Evolutionary conservation across 2,329 filamentous ascomycete genomes (phyloP).

Genomic region (Lasiodiplodia sp.): DNA sequence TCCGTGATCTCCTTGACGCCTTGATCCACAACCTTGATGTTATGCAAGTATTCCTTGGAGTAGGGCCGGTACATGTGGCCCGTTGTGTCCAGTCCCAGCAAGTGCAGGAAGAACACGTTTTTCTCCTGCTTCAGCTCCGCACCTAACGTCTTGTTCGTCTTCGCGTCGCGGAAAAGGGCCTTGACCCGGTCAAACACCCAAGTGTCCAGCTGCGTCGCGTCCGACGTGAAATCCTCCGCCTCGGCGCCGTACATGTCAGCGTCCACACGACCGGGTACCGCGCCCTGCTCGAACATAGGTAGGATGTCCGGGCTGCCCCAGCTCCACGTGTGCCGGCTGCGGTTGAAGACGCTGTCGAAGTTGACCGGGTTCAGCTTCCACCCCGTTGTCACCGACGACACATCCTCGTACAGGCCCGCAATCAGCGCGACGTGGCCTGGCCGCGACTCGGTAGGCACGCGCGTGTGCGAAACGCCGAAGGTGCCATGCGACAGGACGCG

Average conservation of each 20-base stretch:
- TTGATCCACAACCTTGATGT: conserved; percentile 91
- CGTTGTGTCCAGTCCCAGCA: conserved; percentile 89
- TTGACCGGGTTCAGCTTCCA: conserved; percentile 99
- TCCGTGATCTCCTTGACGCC: conserved; percentile 85
- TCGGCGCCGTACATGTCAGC: conserved; percentile 85
- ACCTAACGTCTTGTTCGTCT: conserved; percentile 77
- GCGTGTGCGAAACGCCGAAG: conserved; percentile 95
- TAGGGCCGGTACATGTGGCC: conserved; percentile 89
- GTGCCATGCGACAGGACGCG: conserved; percentile 88
- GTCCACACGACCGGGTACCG: conserved; percentile 84
- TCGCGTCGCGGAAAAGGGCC: conserved; percentile 81
- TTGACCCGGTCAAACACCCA: conserved; percentile 98
- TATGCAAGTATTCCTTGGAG: conserved; percentile 92
- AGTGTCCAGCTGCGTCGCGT: conserved; percentile 81
- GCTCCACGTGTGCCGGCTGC: conserved; percentile 96
- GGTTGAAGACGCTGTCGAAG: conserved; percentile 98
- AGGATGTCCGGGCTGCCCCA: conserved; percentile 98
- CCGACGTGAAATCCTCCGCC: conserved; percentile 85
- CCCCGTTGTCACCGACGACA: conserved; percentile 94
- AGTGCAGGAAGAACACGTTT: conserved; percentile 91
- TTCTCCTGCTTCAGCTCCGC: conserved; percentile 80
- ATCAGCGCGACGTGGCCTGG: conserved; percentile 97
- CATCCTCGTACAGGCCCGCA: conserved; percentile 95
- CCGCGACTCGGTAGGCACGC: conserved; percentile 94
- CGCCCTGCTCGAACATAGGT: conserved; percentile 96